phyloP scores from a whole-genome alignment of 2,329 filamentous ascomycete species.

The Lasiodiplodia hormozganensis region DNA sequence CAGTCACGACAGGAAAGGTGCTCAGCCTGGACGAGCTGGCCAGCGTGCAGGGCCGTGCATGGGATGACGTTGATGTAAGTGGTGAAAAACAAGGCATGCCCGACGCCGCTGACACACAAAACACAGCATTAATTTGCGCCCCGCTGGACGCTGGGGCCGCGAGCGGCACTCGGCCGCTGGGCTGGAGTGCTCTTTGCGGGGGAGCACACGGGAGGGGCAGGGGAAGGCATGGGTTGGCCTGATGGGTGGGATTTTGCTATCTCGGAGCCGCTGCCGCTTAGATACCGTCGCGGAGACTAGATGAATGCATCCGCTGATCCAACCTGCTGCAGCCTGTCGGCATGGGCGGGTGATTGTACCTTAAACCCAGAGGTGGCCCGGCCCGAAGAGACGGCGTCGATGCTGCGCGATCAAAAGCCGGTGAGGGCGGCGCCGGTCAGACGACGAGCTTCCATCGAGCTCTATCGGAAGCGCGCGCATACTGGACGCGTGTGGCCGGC shows the following conservation, averaged over 20 bases:
- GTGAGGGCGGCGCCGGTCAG: conserved; percentile 7
- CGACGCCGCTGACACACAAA: conserved; percentile 28
- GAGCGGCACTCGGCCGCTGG: conserved; percentile 19
- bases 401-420: conserved; percentile 23
- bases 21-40: conserved; percentile 87
- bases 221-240: conserved; percentile 6
- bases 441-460: neutral
- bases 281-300: conserved; percentile 14
- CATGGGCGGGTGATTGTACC: conserved; percentile 13
- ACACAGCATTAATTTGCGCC: conserved; percentile 26
- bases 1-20: conserved; percentile 83
- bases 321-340: conserved; percentile 18
- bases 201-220: conserved; percentile 19
- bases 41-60: conserved; percentile 86
- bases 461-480: conserved; percentile 15
- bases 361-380: conserved; percentile 23
- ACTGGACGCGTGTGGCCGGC: conserved; percentile 14
- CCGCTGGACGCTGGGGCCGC: conserved; percentile 21
- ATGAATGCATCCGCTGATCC: conserved; percentile 18
- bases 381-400: conserved; percentile 20
- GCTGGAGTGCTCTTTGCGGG: conserved; percentile 24
- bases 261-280: conserved; percentile 18
- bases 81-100: conserved; percentile 23
- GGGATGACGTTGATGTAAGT: conserved; percentile 73
- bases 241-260: conserved; percentile 25